A percentile compares a stretch with the other conserved stretches of the same genome.
These are phyloP conservation scores for Rhododendron henanense DNA, from an alignment of 148 eudicot genomes.

Conservation along the genomic window DNA sequence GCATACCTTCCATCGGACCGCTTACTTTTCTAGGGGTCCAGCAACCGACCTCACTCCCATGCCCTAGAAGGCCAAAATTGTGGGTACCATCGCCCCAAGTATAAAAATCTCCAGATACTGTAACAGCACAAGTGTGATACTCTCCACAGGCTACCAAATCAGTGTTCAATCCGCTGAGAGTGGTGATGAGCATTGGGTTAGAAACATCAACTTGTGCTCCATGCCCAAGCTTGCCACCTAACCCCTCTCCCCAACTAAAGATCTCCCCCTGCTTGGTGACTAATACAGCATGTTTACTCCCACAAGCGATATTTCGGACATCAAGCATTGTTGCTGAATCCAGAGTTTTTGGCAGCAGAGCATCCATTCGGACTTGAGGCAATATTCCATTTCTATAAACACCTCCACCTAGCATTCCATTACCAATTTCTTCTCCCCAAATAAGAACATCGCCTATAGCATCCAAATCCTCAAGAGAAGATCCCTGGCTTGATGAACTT, in stretches of 20 bases:
- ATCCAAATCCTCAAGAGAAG: slow-evolving; percentile 55
- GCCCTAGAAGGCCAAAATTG: slow-evolving; percentile 59
- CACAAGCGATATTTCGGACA: slow-evolving; percentile 61
- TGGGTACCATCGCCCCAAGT: slow-evolving; percentile 67
- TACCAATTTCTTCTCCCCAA: slow-evolving; percentile 69
- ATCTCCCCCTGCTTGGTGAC: slow-evolving; percentile 68
- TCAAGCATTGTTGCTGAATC: slow-evolving; percentile 58
- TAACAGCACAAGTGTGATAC: slow-evolving; percentile 63
- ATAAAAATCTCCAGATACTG: slow-evolving; percentile 64
- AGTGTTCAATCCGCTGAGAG: slow-evolving; percentile 43
- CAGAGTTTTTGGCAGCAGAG: slow-evolving; percentile 48
- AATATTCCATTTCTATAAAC: slow-evolving; percentile 28
- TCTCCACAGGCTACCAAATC: slow-evolving; percentile 71
- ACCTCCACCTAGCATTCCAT: slow-evolving; percentile 56
- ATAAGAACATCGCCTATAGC: slow-evolving; percentile 56
- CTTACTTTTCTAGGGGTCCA: slow-evolving; percentile 60
- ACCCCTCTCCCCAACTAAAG: slow-evolving; percentile 74
- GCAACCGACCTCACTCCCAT: slow-evolving; percentile 49
- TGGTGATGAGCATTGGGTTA: slow-evolving; percentile 52
- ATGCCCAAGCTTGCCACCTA: slow-evolving; percentile 77
- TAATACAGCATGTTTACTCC: slow-evolving; percentile 57
- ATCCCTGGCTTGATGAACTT: slow-evolving; percentile 67
- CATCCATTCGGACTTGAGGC: slow-evolving; percentile 29
- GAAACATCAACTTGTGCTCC: slow-evolving; percentile 59
- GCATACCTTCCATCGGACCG: slow-evolving; percentile 54